Evolutionary conservation across 768 basidiomycete genomes (phyloP).

Genomic region (Mycena galopus): DNA sequence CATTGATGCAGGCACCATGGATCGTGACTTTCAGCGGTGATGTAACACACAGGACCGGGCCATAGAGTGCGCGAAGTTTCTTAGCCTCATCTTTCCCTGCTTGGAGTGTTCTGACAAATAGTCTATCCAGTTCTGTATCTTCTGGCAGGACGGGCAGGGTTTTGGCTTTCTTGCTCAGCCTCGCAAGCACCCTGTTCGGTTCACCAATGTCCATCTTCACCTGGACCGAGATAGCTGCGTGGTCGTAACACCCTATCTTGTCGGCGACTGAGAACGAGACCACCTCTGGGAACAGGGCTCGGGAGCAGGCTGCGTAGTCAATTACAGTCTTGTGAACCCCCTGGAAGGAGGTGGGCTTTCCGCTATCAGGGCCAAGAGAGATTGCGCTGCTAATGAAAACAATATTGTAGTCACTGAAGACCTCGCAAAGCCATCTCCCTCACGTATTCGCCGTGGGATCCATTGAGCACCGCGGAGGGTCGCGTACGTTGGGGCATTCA

Average conservation of each 20-base stretch:
- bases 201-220: background rate
- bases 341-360: slow-evolving; percentile 16
- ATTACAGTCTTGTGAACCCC: background rate
- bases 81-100: background rate
- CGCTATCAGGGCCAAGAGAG: background rate
- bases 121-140: background rate
- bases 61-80: background rate
- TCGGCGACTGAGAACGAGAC: background rate
- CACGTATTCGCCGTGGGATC: background rate
- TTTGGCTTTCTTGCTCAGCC: background rate
- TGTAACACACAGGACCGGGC: background rate
- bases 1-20: background rate
- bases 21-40: background rate
- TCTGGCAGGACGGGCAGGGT: background rate
- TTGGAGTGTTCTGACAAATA: background rate
- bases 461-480: background rate
- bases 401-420: background rate
- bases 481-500: background rate
- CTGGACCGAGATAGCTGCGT: background rate
- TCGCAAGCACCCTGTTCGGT: background rate
- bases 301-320: background rate
- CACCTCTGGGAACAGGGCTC: background rate
- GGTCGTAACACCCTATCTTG: background rate
- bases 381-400: background rate
- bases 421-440: background rate